Percentiles rank a stretch among this genome's conserved stretches.
These are phyloP conservation scores for Mucor saturninus DNA, from an alignment of 371 early-diverging fungal species.

Conservation along the genomic window DNA sequence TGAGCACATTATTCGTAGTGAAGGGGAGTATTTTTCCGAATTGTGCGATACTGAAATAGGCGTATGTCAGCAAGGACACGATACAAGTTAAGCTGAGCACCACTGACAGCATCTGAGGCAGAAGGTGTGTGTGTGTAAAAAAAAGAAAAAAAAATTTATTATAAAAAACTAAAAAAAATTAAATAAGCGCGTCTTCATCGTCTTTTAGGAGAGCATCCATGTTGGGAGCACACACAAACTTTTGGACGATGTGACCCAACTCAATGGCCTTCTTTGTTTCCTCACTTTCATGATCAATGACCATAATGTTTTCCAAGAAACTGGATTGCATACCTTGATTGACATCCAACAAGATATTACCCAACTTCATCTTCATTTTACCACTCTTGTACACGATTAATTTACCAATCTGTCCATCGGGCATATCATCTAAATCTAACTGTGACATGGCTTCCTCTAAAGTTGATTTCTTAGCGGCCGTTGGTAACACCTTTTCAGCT, in stretches of 20 bases:
- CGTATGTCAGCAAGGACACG: slow-evolving; percentile 15
- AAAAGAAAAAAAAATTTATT: not conserved
- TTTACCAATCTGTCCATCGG: slow-evolving; percentile 72
- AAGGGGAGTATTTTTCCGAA: slow-evolving; percentile 20
- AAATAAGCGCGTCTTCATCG: slow-evolving; percentile 25
- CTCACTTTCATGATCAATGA: slow-evolving; percentile 59
- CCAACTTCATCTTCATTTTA: slow-evolving; percentile 71
- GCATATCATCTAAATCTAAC: slow-evolving; percentile 39
- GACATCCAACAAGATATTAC: slow-evolving; percentile 69
- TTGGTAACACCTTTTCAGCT: slow-evolving; percentile 31
- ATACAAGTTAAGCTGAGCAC: slow-evolving; percentile 10
- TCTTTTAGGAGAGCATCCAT: slow-evolving; percentile 54
- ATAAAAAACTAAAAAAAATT: slow-evolving; percentile 8
- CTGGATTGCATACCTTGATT: slow-evolving; percentile 60
- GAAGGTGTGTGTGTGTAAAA: not conserved
- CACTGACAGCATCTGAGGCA: slow-evolving; percentile 1
- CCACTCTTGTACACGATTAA: slow-evolving; percentile 75
- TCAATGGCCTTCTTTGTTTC: slow-evolving; percentile 58
- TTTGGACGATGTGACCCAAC: slow-evolving; percentile 67
- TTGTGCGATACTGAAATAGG: slow-evolving; percentile 22
- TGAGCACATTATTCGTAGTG: slow-evolving; percentile 50
- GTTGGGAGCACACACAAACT: slow-evolving; percentile 70
- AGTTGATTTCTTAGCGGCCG: slow-evolving; percentile 48
- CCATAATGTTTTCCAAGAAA: slow-evolving; percentile 66
- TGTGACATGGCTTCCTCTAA: slow-evolving; percentile 39